phyloP scores from a whole-genome alignment of 331 rosid species.

The Malus hybrid region DNA sequence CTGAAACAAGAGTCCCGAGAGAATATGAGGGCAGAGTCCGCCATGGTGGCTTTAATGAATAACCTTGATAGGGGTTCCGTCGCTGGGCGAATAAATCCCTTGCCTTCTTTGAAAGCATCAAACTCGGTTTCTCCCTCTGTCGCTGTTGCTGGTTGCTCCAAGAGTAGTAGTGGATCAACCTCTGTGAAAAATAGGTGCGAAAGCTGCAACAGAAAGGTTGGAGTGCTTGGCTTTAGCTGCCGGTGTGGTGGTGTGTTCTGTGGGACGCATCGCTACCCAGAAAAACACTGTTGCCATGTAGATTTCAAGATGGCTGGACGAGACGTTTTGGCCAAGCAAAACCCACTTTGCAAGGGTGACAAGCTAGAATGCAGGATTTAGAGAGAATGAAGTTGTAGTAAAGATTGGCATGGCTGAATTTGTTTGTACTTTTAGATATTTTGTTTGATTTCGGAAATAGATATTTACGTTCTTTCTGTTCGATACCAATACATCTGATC shows the following conservation, averaged over 20 bases:
- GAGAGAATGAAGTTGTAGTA: too few species aligned
- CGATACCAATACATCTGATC: neutral
- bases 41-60: neutral
- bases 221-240: constrained; percentile 28
- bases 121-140: too few species aligned
- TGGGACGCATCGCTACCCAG: constrained; percentile 28
- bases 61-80: neutral
- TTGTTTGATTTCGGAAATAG: neutral
- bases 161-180: neutral
- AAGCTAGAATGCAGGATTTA: neutral
- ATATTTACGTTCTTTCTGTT: neutral
- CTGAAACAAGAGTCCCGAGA: neutral
- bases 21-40: neutral
- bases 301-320: constrained; percentile 21
- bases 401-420: too few species aligned
- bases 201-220: constrained; percentile 27
- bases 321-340: constrained; percentile 5
- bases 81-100: neutral
- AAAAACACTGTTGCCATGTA: constrained; percentile 25
- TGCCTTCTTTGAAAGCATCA: neutral
- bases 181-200: constrained; percentile 11
- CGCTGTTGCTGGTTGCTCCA: too few species aligned
- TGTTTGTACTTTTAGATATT: too few species aligned
- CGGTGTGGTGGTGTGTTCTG: constrained; percentile 36
- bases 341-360: constrained; percentile 10